Evolutionary conservation across 2,329 filamentous ascomycete species (phyloP), one percentile per base, ranked within the genome.

Genomic region (Biscogniauxia mediterranea): DNA sequence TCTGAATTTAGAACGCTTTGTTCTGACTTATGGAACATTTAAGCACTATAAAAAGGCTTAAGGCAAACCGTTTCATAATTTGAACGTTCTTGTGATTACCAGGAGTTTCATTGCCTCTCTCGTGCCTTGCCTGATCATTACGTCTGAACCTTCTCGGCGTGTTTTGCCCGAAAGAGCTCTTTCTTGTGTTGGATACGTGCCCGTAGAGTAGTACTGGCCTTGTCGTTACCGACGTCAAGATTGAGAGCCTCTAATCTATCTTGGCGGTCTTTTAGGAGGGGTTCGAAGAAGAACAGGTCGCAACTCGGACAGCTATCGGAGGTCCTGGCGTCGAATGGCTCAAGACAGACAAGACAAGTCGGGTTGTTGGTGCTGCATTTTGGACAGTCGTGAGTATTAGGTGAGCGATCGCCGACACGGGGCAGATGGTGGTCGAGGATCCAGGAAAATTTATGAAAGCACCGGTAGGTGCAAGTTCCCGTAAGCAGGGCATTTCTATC

Each of bases 401-500:
- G 57, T 23, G 51, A 58, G 15, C 55, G 60, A 17, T 15, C n/a
- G 19, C 58, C 56, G 5, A 46, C 55, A 38, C 59, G 57, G 17
- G 55, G 25, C 8, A 64, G 50, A 32, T 57, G 49, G 42, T 63
- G 60, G 46, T 64, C 60, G 5, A 61, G 54, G 8, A 64, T 63
- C 60, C 58, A 64, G 51, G 52, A 56, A 50, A 60, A 64, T 21
- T 46, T 64, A 46, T 64, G 64, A 26, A 52, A 52, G 42, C 62
- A 66, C 11, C 54, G 58, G 23, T 66, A 64, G 28, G 53, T 32
- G 17, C 54, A 56, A 8, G 57, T 63, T 1, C 62, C 63, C 13
- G 54, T 9, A 17, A 66, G 56, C 13, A 66, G 51, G 42, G 62
- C 59, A 13, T 61, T 57, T 51, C 38, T 56, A 1, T 63, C 61